Evolutionary conservation across 2,329 filamentous ascomycete species (phyloP), one percentile per base, ranked within the genome.

Genomic region (Exophiala calicioides): DNA sequence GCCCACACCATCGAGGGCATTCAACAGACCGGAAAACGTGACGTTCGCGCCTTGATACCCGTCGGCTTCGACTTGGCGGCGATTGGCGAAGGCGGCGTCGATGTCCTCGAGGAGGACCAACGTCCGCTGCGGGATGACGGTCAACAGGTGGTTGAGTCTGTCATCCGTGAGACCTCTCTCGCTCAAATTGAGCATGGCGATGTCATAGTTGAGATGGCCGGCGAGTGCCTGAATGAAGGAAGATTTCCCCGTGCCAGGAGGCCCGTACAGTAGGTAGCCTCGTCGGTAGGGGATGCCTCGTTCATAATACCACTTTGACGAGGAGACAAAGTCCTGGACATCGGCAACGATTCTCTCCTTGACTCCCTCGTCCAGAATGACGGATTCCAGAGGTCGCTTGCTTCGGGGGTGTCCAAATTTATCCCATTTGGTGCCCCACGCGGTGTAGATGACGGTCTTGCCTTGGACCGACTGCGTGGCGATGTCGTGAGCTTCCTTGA

Each of bases 201-300:
- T 93, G 59, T 88, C 88, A 66, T 91, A 95, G 64, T 95, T 88
- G 46, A 96, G 70, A 62, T 93, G 84, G n/a, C 90, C 91, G 1
- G 93, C 93, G 31, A 98, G 72, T 0, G 93, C 90, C 67, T 96
- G 90, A 53, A 98, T 96, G 59, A 98, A 97, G 0, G 89, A 95
- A 51, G 86, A 96, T 73, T 95, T 97, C 26, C 89, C 94, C 31
- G 86, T 95, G 0, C 90, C 90, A 0, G 90, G 90, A 3, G 90
- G 90, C 0, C 90, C 90, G 60, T 93, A 89, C 0, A 96, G 77
- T 5, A 96, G 76, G 62, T 96, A 96, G 1, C 90, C 91, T 46
- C 90, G 77, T 13, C 90, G 81, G 62, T 96, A 96, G 0, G 91
- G 91, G 55, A 96, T 95, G 2, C 90, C 91, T n/a, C 91, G 84